Evolutionary conservation across 2,329 filamentous ascomycete species (phyloP).

Genomic region (Scedosporium dehoogii): DNA sequence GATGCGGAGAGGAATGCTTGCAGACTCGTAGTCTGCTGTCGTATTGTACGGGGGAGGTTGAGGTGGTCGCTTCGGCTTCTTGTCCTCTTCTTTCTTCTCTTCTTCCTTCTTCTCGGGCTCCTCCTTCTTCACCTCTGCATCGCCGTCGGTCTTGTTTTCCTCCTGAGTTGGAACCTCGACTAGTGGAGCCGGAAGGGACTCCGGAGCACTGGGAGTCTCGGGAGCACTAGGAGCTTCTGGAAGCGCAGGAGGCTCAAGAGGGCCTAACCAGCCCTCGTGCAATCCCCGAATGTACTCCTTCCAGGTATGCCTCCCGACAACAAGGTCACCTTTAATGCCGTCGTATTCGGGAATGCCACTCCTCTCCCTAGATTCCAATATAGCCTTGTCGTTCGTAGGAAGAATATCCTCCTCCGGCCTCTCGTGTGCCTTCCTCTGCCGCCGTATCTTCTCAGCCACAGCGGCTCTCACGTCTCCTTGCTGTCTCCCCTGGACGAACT

Average conservation of each 20-base stretch:
- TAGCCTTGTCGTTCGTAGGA: constrained; percentile 43
- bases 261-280: constrained; percentile 94
- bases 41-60: constrained; percentile 67
- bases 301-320: constrained; percentile 88
- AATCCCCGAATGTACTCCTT: constrained; percentile 92
- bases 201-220: constrained; percentile 34
- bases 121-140: constrained; percentile 14
- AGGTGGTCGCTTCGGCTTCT: constrained; percentile 46
- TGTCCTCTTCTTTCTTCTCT: constrained; percentile 34
- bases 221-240: constrained; percentile 34
- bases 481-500: constrained; percentile 82
- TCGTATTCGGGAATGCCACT: constrained; percentile 62
- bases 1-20: constrained; percentile 52
- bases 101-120: constrained; percentile 31
- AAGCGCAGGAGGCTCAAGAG: constrained; percentile 40
- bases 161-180: constrained; percentile 2
- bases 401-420: constrained; percentile 36
- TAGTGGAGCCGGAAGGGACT: constrained; percentile 9
- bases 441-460: constrained; percentile 76
- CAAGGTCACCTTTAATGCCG: constrained; percentile 71
- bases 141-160: constrained; percentile 13
- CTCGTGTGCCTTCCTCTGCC: constrained; percentile 52
- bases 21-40: constrained; percentile 59
- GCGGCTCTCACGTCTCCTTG: constrained; percentile 89
- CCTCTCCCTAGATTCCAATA: constrained; percentile 51